Base-by-base conservation (phyloP, 2,329 filamentous ascomycete genomes). In the Juglanconis juglandina region DNA sequence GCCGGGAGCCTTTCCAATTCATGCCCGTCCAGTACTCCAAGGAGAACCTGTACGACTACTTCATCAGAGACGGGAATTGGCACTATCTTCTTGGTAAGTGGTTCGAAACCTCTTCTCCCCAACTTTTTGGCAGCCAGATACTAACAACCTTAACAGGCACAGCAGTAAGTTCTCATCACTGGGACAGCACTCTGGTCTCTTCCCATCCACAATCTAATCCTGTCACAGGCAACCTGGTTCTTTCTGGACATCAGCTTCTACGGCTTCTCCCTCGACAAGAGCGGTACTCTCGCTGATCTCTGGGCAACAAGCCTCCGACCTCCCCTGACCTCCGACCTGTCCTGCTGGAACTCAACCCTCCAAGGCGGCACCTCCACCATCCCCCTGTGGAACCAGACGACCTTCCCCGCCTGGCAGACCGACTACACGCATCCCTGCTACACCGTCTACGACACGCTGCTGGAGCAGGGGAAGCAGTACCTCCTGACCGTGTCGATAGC, bases 201-300 rank as follows among this genome's bases (percentile, higher is more conserved):
- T 24, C 35, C 14, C 13, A 14, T 32, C 11, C 35, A 13, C 14
- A 24, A 50, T 11, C 47, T 51, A 4, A 51, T 14, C 14, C 2
- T 34, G 35, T 17, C n/a, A 13, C n/a, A 57, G 54, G 69, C 78
- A 33, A 76, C 78, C 24, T 85, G 82, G 82, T 77, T 83, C 39
- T 76, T 83, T 5, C 73, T 85, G 10, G 83, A 86, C 58, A 72
- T 85, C n/a, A 80, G 79, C 13, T 85, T 84, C 64, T 84, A 84
- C 62, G 82, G 82, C 3, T 80, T 84, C 58, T 79, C 79, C 3
- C 73, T 84, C 5, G 79, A 80, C 53, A 79, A 79, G 58, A 67
- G 75, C 53, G 72, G 73, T 6, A 77, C 76, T 0, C 67, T 79
- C 2, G 73, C 76, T 30, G 76, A 77, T 48, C 71, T 79, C 56